These are phyloP conservation scores for Claviceps paspali DNA, from an alignment of 2,329 filamentous ascomycete genomes.

Conservation along the genomic window DNA sequence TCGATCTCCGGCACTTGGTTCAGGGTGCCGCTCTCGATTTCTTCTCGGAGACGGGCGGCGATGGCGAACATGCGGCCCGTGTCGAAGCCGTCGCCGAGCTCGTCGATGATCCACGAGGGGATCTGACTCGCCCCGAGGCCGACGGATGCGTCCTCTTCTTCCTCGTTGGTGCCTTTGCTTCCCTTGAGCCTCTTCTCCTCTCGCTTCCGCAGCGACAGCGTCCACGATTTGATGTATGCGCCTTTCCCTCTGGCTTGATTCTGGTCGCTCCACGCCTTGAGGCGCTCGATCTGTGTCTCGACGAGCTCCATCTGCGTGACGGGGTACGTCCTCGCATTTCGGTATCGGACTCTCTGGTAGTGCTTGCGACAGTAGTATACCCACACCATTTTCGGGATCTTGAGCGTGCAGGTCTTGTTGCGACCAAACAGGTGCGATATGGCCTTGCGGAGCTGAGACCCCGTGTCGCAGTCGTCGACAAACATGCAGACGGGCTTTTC, in stretches of 20 bases:
- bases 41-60: conserved; percentile 27
- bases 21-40: conserved; percentile 27
- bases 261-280: conserved; percentile 46
- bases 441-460: conserved; percentile 52
- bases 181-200: conserved; percentile 39
- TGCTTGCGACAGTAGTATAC: conserved; percentile 68
- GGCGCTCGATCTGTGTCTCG: conserved; percentile 42
- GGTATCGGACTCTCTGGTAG: conserved; percentile 62
- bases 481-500: conserved; percentile 34
- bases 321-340: conserved; percentile 46
- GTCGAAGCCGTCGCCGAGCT: conserved; percentile 30
- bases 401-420: conserved; percentile 62
- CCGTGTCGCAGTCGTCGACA: conserved; percentile 40
- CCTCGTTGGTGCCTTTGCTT: conserved; percentile 16
- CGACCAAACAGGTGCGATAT: conserved; percentile 72
- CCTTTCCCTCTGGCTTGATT: conserved; percentile 23
- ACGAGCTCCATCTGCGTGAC: conserved; percentile 49
- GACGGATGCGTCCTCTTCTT: conserved; percentile 13
- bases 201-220: conserved; percentile 47
- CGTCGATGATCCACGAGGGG: conserved; percentile 32
- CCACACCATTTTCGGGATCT: conserved; percentile 56
- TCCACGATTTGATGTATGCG: conserved; percentile 32
- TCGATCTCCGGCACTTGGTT: conserved; percentile 41
- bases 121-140: conserved; percentile 24
- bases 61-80: conserved; percentile 32